Conservation (phyloP, 1,139 yeast species). For the Chernovozyma aurita region DNA sequence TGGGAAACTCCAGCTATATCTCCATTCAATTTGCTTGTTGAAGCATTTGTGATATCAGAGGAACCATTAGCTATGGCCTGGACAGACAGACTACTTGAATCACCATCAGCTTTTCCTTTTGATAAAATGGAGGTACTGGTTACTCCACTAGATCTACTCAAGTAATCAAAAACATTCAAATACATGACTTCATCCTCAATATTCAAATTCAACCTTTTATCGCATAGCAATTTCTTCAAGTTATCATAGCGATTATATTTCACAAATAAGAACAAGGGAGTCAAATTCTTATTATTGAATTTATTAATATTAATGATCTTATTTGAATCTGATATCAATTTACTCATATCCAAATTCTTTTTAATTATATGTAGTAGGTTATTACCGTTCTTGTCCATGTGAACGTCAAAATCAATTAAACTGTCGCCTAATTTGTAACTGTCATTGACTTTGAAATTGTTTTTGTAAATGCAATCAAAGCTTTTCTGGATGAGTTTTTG, state of each 20-base stretch:
- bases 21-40: not conserved
- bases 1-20: not conserved
- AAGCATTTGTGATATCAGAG: not conserved
- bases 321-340: conserved; percentile 24
- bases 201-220: conserved; percentile 40
- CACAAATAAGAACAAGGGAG: conserved; percentile 70
- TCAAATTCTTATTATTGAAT: conserved; percentile 52
- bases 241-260: conserved; percentile 67
- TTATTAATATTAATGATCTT: conserved; percentile 55
- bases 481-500: conserved; percentile 43
- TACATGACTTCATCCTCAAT: conserved; percentile 38
- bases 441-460: no score
- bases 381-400: conserved; percentile 70
- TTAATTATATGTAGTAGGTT: conserved; percentile 69
- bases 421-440: no score
- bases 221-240: conserved; percentile 42
- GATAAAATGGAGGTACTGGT: not conserved
- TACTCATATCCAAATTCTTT: conserved; percentile 36
- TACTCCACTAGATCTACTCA: conserved; percentile 17
- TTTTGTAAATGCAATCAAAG: conserved; percentile 40
- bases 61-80: no score
- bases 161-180: conserved; percentile 42
- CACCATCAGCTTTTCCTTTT: not conserved
- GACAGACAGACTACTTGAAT: not conserved
- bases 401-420: conserved; percentile 44